Conservation (phyloP, 2,329 filamentous ascomycete species). For the Domatiomyces catenatus region DNA sequence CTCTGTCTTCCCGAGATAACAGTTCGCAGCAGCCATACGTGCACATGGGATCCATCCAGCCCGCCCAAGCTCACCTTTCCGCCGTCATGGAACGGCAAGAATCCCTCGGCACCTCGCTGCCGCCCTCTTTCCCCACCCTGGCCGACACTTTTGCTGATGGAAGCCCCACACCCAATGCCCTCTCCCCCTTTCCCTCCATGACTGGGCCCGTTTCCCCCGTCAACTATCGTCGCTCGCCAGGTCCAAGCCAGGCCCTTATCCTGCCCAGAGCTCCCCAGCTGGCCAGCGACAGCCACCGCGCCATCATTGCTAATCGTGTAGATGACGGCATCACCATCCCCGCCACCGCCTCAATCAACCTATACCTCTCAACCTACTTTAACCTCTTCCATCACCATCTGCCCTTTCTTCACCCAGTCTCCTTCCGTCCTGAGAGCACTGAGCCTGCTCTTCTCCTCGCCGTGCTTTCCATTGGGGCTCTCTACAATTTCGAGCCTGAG, state of each 20-base stretch:
- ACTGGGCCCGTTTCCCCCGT: constrained; percentile 52
- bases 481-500: constrained; percentile 95
- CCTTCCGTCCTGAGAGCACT: constrained; percentile 66
- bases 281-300: constrained; percentile 67
- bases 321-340: constrained; percentile 83
- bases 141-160: constrained; percentile 54
- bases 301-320: constrained; percentile 70
- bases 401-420: constrained; percentile 84
- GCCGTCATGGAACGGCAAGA: constrained; percentile 52
- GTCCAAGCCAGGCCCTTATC: constrained; percentile 49
- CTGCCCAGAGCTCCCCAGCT: constrained; percentile 65
- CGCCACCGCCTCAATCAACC: constrained; percentile 63
- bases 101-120: constrained; percentile 43
- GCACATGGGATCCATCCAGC: constrained; percentile 41
- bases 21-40: constrained; percentile 47
- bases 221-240: constrained; percentile 55
- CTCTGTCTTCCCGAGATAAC: constrained; percentile 50
- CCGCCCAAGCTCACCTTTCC: constrained; percentile 48
- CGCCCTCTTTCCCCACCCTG: constrained; percentile 55
- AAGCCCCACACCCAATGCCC: constrained; percentile 54
- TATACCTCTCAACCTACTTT: constrained; percentile 91
- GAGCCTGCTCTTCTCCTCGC: constrained; percentile 75
- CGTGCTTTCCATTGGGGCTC: constrained; percentile 82
- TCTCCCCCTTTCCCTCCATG: constrained; percentile 57
- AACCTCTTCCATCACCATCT: constrained; percentile 92